Evolutionary conservation across 2,329 filamentous ascomycete genomes (phyloP).

Genomic region (Fusarium verrucosum): DNA sequence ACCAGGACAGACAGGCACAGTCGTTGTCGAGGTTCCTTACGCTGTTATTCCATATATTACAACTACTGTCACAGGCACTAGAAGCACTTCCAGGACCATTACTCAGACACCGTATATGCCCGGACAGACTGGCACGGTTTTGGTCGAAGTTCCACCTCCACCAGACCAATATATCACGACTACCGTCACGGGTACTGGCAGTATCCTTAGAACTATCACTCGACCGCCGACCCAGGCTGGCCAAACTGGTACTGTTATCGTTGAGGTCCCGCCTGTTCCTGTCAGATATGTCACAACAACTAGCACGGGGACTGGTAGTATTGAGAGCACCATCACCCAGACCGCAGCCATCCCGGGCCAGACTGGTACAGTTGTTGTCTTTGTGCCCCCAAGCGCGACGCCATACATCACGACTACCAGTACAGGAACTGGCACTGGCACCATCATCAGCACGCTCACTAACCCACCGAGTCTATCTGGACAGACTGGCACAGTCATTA

Average conservation of each 20-base stretch:
- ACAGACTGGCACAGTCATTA: neutral
- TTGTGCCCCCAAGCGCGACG: neutral
- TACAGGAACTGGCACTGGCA: neutral
- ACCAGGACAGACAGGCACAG: neutral
- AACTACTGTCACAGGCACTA: neutral
- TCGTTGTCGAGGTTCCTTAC: neutral
- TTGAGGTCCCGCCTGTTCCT: neutral
- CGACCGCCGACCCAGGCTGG: neutral
- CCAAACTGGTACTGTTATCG: neutral
- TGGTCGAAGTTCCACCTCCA: too few relatives aligned
- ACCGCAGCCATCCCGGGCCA: neutral
- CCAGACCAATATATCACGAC: neutral
- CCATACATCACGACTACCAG: neutral
- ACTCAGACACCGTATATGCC: too few relatives aligned
- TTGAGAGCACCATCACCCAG: neutral
- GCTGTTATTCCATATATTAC: neutral
- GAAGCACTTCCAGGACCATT: too few relatives aligned
- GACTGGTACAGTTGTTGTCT: neutral
- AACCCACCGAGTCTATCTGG: neutral
- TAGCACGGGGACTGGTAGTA: neutral
- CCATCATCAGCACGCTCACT: neutral
- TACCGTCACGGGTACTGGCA: neutral
- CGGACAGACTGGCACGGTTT: too few relatives aligned
- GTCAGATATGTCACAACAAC: neutral
- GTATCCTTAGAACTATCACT: neutral